phyloP scores from a whole-genome alignment of 345 rosid genomes.

The Pistacia integerrima region DNA sequence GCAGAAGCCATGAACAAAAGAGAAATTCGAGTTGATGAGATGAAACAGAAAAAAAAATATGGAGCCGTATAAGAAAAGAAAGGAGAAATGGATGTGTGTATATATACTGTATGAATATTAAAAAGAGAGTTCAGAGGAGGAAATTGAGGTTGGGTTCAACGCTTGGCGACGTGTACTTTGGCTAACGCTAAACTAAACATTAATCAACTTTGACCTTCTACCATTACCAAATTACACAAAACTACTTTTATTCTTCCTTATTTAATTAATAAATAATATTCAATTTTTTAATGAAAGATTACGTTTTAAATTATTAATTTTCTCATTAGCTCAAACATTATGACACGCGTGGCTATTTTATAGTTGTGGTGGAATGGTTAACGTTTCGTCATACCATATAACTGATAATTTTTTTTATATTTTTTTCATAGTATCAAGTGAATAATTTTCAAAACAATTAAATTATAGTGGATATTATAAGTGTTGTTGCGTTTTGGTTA shows the following conservation, averaged over 20 bases:
- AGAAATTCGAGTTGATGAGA: neutral
- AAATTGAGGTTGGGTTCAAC: conserved; percentile 33
- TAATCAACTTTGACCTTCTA: conserved; percentile 4
- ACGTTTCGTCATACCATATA: no score
- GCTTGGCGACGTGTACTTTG: conserved; percentile 20
- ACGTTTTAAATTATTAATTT: neutral
- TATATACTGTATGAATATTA: neutral
- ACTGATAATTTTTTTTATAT: no score
- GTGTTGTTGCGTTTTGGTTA: neutral
- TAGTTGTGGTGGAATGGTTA: no score
- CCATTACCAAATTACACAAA: neutral
- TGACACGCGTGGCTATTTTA: no score
- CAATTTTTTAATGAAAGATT: neutral
- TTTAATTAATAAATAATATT: neutral
- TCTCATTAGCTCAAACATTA: no score
- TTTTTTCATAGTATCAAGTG: no score
- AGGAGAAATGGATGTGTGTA: neutral
- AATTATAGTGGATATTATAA: neutral
- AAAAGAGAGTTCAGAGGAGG: conserved; percentile 6
- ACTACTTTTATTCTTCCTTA: neutral
- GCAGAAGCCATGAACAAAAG: conserved; percentile 19
- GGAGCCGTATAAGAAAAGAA: neutral
- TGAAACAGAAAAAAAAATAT: neutral
- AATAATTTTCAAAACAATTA: no score
- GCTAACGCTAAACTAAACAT: neutral